phyloP scores from a whole-genome alignment of 495 filamentous ascomycete species.

The Clohesyomyces aquaticus region DNA sequence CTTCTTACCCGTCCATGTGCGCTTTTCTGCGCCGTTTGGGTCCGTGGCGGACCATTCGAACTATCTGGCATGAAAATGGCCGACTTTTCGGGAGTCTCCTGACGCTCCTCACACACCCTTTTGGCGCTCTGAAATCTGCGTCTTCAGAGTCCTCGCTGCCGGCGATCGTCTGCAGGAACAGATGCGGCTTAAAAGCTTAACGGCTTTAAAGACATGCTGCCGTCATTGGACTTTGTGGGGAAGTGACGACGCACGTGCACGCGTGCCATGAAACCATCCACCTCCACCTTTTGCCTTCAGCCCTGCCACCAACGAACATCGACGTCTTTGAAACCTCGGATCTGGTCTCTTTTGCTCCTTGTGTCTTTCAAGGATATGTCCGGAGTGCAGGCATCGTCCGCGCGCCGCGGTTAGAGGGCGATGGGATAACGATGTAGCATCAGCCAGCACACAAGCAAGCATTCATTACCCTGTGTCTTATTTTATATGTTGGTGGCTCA shows the following conservation, averaged over 20 bases:
- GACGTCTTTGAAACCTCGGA: neutral
- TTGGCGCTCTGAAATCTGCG: neutral
- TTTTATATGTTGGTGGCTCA: neutral
- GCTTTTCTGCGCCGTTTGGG: neutral
- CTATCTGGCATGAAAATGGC: neutral
- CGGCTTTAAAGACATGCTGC: slow-evolving; percentile 11
- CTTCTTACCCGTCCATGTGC: neutral
- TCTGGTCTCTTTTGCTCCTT: too few species aligned
- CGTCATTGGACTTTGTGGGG: slow-evolving; percentile 33
- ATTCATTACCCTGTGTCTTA: neutral
- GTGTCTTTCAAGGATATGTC: too few species aligned
- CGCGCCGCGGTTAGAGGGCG: too few species aligned
- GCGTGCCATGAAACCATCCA: slow-evolving; percentile 25
- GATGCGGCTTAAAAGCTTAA: slow-evolving; percentile 40
- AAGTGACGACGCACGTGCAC: slow-evolving; percentile 17
- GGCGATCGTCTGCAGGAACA: slow-evolving; percentile 42
- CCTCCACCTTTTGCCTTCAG: neutral
- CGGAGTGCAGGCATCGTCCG: too few species aligned
- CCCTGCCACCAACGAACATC: slow-evolving; percentile 4
- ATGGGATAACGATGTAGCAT: neutral
- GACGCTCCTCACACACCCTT: slow-evolving; percentile 10
- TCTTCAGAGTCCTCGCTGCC: slow-evolving; percentile 19
- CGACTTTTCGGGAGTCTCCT: slow-evolving; percentile 18
- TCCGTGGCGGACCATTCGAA: neutral
- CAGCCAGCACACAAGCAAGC: neutral